These are phyloP conservation scores for Apiospora koreana DNA, from an alignment of 2,329 filamentous ascomycete genomes.

Conservation along the genomic window DNA sequence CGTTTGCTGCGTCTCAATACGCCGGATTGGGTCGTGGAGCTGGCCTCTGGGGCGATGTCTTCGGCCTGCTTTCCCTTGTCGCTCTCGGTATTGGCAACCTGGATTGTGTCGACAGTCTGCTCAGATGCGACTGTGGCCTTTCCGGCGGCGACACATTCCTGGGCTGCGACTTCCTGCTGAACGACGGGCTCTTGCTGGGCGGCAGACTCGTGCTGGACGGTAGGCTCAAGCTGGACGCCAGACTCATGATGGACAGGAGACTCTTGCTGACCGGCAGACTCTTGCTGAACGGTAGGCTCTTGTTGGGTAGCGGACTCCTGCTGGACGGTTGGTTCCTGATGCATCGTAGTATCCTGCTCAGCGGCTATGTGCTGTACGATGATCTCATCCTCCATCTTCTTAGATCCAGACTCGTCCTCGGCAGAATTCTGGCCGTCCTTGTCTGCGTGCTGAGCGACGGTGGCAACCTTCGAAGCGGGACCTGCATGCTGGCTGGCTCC, in stretches of 20 bases:
- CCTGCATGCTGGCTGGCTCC: neutral
- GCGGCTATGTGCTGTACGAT: neutral
- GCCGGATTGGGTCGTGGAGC: neutral
- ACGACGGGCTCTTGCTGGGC: neutral
- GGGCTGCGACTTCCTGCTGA: neutral
- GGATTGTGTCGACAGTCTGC: neutral
- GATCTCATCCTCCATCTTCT: neutral
- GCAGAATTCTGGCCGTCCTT: neutral
- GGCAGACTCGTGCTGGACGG: too few species aligned
- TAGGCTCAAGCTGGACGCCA: too few species aligned
- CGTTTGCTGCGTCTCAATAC: neutral
- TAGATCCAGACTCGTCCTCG: neutral
- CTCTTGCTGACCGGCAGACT: neutral
- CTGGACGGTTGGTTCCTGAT: neutral
- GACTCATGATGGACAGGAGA: too few species aligned
- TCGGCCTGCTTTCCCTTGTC: neutral
- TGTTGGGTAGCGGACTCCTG: too few species aligned
- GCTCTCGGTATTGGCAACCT: neutral
- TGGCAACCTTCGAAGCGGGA: neutral
- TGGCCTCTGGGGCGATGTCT: neutral
- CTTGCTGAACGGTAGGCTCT: too few species aligned
- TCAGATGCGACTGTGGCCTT: neutral
- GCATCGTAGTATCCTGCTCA: neutral
- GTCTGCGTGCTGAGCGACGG: neutral
- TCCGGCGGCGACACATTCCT: neutral